Evolutionary conservation across 1,284 basidiomycete genomes (phyloP), one percentile per base, ranked within the genome.

Genomic region (Apiotrichum akiyoshidainum): DNA sequence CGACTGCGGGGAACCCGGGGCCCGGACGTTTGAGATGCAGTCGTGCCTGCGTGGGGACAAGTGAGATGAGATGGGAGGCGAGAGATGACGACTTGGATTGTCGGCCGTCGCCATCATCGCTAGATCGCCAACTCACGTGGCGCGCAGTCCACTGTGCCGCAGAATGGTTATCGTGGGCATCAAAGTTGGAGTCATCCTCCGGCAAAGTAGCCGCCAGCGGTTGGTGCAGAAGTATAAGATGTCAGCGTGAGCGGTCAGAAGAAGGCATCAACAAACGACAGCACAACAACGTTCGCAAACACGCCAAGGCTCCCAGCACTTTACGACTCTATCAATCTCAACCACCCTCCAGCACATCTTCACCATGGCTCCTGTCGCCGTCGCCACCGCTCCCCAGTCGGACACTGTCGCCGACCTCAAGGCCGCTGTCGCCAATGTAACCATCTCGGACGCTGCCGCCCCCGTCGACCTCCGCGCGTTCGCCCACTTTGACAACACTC

Each of bases 401-500:
- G 26, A 34, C 31, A 12, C 47, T 12, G n/a, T 48, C 34, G 34
- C 31, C 31, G 17, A 37, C 17, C 55, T 57, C 49, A 57, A 57
- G 35, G 42, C 35, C 5, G 26, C 46, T 9, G 37, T 52, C 21
- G 37, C 42, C n/a, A 54, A 46, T 4, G 52, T 46, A 5, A 46
- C 52, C 7, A 16, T 54, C 14, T 8, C n/a, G 2, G 22, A 46
- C 22, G 31, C n/a, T 16, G 2, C 16, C 7, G 45, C 45, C 5
- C 11, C 41, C 5, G 6, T 46, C 51, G 41, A 52, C 42, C 42
- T 52, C 5, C 55, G 64, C 39, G 58, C 41, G 7, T 59, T 57
- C 51, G 60, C 64, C 10, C 53, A 68, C 31, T 70, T 73, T 53
- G 68, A 75, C 47, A 49, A 59, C 31, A 71, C 72, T 16, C 72